Evolutionary conservation across 768 basidiomycete species (phyloP).

Genomic region (Crassisporium funariophilum): DNA sequence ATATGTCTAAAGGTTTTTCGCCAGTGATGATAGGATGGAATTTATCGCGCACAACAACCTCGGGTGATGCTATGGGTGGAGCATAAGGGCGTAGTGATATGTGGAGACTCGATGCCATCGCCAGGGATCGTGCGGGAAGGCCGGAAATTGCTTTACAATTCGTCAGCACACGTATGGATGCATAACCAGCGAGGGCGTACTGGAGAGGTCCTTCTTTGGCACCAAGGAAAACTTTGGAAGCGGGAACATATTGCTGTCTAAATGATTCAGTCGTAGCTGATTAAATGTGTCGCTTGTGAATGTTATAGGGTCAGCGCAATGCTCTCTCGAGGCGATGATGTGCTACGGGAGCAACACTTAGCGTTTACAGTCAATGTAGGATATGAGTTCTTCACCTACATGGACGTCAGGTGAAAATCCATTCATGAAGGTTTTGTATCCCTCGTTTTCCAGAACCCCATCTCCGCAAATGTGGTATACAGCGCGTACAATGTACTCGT

Average conservation of each 20-base stretch:
- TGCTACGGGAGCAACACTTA: slow-evolving; percentile 57
- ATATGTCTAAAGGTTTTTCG: slow-evolving; percentile 29
- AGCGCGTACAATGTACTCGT: slow-evolving; percentile 43
- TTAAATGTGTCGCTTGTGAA: slow-evolving; percentile 75
- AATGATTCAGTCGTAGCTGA: slow-evolving; percentile 68
- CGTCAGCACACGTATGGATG: neutral
- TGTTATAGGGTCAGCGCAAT: slow-evolving; percentile 64
- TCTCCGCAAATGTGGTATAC: slow-evolving; percentile 76
- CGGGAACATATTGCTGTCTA: slow-evolving; percentile 76
- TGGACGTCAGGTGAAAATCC: slow-evolving; percentile 60
- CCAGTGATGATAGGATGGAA: slow-evolving; percentile 41
- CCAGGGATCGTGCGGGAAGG: slow-evolving; percentile 47
- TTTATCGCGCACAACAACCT: slow-evolving; percentile 31
- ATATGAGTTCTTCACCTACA: slow-evolving; percentile 37
- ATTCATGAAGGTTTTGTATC: slow-evolving; percentile 74
- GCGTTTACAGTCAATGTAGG: neutral
- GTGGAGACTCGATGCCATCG: slow-evolving; percentile 44
- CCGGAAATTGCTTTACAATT: slow-evolving; percentile 36
- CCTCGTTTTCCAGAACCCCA: slow-evolving; percentile 66
- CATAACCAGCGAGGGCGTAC: slow-evolving; percentile 25
- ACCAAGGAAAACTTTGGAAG: slow-evolving; percentile 55
- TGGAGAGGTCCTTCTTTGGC: slow-evolving; percentile 40
- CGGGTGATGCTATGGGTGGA: slow-evolving; percentile 38
- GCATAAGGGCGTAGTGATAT: slow-evolving; percentile 50
- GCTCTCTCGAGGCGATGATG: slow-evolving; percentile 65